Evolutionary conservation across 192 early-diverging fungal genomes (phyloP), one percentile per base, ranked within the genome.

Genomic region (Chytriomyces sp.): DNA sequence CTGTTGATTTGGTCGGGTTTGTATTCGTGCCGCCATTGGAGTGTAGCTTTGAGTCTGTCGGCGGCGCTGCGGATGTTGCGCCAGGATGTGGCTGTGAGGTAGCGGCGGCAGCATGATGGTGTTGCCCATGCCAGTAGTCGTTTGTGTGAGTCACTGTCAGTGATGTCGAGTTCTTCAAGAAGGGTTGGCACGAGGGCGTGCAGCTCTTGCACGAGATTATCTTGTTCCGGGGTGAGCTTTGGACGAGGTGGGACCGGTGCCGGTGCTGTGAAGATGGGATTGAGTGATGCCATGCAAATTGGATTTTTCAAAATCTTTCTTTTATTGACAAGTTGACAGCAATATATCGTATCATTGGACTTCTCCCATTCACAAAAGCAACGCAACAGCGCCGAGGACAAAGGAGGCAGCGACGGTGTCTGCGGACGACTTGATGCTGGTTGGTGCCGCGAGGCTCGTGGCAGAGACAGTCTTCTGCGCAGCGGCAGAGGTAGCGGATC

Each of bases 21-120:
- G 74, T 90, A 93, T 4, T 86, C 81, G 61, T 89, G 81, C 67
- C 94, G 88, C 94, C 94, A 95, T 70, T 86, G 82, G 45, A 95
- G 82, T 24, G 91, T 90, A 60, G 90, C 87, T 76, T 87, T 85
- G 45, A 95, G 79, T 63, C 89, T 89, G 45, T 75, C 80, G 69
- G 13, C 86, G 48, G 92, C 84, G 47, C 86, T 85, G 20, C 77
- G 72, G 48, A 89, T 77, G 62, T 87, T 81, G 35, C 35, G 35
- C 85, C 91, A 91, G 69, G 91, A 91, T 64, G 83, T 82, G 10
- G 89, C 85, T 20, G 86, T 82, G 47, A 92, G 80, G 53, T 89
- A 92, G 16, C 53, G 53, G 13, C 20, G 13, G 53, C 53, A 57
- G 13, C 28, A 35, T 35, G 28, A 35, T 35, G 28, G 28, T 0